Conservation (phyloP, 2,329 filamentous ascomycete genomes). For the Magnaporthales sp. region DNA sequence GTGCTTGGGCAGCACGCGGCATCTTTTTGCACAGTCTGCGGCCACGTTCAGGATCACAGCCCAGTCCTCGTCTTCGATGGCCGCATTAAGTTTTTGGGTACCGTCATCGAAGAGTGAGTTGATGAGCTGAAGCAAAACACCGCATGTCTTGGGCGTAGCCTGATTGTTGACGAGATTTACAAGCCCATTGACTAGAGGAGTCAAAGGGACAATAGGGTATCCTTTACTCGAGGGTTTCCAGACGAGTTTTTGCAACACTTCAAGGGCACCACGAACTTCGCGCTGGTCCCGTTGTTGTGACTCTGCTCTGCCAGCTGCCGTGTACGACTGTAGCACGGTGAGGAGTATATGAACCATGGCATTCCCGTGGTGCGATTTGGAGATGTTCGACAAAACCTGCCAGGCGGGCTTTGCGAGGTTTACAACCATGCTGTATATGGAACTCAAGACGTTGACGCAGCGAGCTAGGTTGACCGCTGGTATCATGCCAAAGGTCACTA, state of each 20-base stretch:
- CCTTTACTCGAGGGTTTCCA: slow-evolving; percentile 49
- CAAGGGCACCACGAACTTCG: slow-evolving; percentile 53
- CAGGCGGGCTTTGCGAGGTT: slow-evolving; percentile 56
- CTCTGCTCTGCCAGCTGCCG: slow-evolving; percentile 37
- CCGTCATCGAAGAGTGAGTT: slow-evolving; percentile 47
- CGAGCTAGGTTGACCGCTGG: slow-evolving; percentile 52
- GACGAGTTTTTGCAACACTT: slow-evolving; percentile 54
- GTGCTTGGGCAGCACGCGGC: slow-evolving; percentile 1
- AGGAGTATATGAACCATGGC: slow-evolving; percentile 58
- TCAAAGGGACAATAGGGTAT: slow-evolving; percentile 51
- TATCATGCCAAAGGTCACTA: slow-evolving; percentile 65
- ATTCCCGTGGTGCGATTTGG: slow-evolving; percentile 65
- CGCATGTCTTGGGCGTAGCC: slow-evolving; percentile 34
- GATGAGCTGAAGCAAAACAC: slow-evolving; percentile 40
- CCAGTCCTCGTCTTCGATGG: slow-evolving; percentile 60
- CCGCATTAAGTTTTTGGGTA: slow-evolving; percentile 40
- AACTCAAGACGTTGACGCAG: slow-evolving; percentile 63
- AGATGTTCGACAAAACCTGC: slow-evolving; percentile 62
- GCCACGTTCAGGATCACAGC: slow-evolving; percentile 50
- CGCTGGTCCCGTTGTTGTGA: slow-evolving; percentile 29
- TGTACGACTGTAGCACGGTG: slow-evolving; percentile 46
- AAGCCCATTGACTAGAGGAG: slow-evolving; percentile 49
- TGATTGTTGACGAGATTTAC: slow-evolving; percentile 38
- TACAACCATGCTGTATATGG: slow-evolving; percentile 59
- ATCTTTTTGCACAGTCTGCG: slow-evolving; percentile 39